phyloP scores from a whole-genome alignment of 768 basidiomycete species.

The Pleurotus platypus region DNA sequence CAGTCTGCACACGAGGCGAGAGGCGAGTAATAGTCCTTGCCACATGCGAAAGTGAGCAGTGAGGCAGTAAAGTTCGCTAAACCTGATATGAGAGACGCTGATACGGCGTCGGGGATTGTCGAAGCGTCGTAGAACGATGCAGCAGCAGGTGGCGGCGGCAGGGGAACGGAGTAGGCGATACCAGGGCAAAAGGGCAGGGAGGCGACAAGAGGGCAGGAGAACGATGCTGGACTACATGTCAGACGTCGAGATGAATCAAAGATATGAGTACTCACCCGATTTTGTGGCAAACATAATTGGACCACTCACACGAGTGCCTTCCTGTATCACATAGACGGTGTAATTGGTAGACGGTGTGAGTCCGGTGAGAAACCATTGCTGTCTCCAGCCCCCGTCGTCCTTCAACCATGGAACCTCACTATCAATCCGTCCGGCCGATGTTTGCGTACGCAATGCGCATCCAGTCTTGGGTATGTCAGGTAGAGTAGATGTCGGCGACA shows the following conservation, averaged over 20 bases:
- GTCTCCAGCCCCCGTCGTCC: slow-evolving; percentile 57
- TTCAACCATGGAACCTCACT: slow-evolving; percentile 55
- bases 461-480: slow-evolving; percentile 48
- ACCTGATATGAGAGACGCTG: slow-evolving; percentile 48
- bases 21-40: slow-evolving; percentile 77
- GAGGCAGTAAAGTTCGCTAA: slow-evolving; percentile 73
- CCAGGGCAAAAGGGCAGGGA: slow-evolving; percentile 74
- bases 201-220: slow-evolving; percentile 67
- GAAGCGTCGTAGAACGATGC: slow-evolving; percentile 42
- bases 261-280: slow-evolving; percentile 42
- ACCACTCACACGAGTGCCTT: slow-evolving; percentile 53
- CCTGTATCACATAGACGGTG: slow-evolving; percentile 64
- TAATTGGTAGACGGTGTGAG: slow-evolving; percentile 72
- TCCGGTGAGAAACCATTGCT: slow-evolving; percentile 62
- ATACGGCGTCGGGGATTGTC: slow-evolving; percentile 48
- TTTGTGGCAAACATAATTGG: slow-evolving; percentile 77
- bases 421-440: slow-evolving; percentile 32
- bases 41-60: slow-evolving; percentile 73
- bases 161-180: slow-evolving; percentile 65
- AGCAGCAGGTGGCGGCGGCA: slow-evolving; percentile 45
- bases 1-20: slow-evolving; percentile 77
- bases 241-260: neutral
- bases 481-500: slow-evolving; percentile 48
- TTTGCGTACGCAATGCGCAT: slow-evolving; percentile 48
- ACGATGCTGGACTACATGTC: slow-evolving; percentile 42